phyloP scores from a whole-genome alignment of 1,139 yeast genomes.

The Suhomyces chickasaworum region DNA sequence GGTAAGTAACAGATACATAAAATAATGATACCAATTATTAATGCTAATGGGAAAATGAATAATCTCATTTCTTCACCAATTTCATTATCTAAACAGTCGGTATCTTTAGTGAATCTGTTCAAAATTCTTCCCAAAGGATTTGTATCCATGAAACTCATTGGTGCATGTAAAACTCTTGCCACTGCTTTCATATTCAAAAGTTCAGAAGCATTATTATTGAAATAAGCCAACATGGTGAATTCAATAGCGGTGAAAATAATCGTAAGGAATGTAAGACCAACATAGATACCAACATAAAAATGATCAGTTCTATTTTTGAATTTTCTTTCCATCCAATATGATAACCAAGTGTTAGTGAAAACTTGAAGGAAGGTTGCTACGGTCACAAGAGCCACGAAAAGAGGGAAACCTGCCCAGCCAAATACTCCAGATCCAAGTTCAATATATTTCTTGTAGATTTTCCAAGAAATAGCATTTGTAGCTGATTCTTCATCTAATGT shows the following conservation, averaged over 20 bases:
- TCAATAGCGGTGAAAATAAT: slow-evolving; percentile 52
- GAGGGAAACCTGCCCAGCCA: slow-evolving; percentile 35
- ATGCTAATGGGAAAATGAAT: slow-evolving; percentile 43
- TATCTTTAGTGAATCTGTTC: slow-evolving; percentile 58
- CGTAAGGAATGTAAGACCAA: slow-evolving; percentile 36
- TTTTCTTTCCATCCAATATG: slow-evolving; percentile 39
- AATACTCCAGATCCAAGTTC: slow-evolving; percentile 57
- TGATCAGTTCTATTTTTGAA: slow-evolving; percentile 23
- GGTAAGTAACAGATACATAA: slow-evolving; percentile 49
- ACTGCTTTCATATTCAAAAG: slow-evolving; percentile 42
- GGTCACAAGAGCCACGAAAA: slow-evolving; percentile 26
- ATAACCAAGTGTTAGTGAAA: slow-evolving; percentile 40
- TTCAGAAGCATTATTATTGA: slow-evolving; percentile 49
- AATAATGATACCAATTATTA: slow-evolving; percentile 44
- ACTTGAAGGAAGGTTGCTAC: slow-evolving; percentile 29
- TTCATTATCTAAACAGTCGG: slow-evolving; percentile 50
- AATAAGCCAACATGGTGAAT: slow-evolving; percentile 56
- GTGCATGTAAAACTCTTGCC: slow-evolving; percentile 41
- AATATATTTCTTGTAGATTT: slow-evolving; percentile 50
- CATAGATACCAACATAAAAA: slow-evolving; percentile 35
- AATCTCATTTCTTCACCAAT: slow-evolving; percentile 48
- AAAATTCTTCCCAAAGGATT: slow-evolving; percentile 50
- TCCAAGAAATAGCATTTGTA: slow-evolving; percentile 35
- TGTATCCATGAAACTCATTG: slow-evolving; percentile 49
- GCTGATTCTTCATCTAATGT: slow-evolving; percentile 42